Percentiles rank a stretch among this genome's conserved stretches.
Conservation (phyloP, 331 rosid species). For the Ulmus americana region DNA sequence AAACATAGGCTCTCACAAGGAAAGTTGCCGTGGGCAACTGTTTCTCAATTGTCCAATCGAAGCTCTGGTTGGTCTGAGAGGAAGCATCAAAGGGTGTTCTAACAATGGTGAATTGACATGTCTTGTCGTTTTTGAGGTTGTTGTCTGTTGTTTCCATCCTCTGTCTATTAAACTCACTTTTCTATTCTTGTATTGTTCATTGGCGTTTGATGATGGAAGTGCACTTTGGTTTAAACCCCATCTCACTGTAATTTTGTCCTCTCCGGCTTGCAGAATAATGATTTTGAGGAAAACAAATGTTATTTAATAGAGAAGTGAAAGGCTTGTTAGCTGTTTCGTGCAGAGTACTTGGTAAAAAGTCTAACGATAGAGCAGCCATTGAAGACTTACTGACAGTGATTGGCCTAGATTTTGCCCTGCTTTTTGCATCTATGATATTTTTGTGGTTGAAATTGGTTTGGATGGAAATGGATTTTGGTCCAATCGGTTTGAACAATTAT, state of each 20-base stretch:
- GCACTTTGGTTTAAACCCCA: slow-evolving; percentile 15
- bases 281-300: not conserved
- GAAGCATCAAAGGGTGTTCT: slow-evolving; percentile 7
- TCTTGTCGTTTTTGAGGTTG: slow-evolving; percentile 6
- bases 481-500: no score
- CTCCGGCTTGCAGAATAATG: slow-evolving; percentile 4
- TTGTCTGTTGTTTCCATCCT: slow-evolving; percentile 8
- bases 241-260: slow-evolving; percentile 8
- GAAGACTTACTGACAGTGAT: not conserved
- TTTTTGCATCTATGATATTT: not conserved
- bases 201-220: not conserved
- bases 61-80: slow-evolving; percentile 3
- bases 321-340: not conserved
- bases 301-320: not conserved
- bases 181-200: slow-evolving; percentile 1
- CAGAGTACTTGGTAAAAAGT: not conserved
- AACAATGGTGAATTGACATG: slow-evolving; percentile 20
- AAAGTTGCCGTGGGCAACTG: slow-evolving; percentile 14
- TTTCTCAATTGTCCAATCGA: slow-evolving; percentile 1
- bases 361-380: not conserved
- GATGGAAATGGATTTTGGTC: no score
- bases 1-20: slow-evolving; percentile 19
- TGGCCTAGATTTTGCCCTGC: not conserved
- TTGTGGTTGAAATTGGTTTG: no score
- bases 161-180: slow-evolving; percentile 14